These are phyloP conservation scores for Metarhizium humberi DNA, from an alignment of 2,329 filamentous ascomycete genomes.

Conservation along the genomic window DNA sequence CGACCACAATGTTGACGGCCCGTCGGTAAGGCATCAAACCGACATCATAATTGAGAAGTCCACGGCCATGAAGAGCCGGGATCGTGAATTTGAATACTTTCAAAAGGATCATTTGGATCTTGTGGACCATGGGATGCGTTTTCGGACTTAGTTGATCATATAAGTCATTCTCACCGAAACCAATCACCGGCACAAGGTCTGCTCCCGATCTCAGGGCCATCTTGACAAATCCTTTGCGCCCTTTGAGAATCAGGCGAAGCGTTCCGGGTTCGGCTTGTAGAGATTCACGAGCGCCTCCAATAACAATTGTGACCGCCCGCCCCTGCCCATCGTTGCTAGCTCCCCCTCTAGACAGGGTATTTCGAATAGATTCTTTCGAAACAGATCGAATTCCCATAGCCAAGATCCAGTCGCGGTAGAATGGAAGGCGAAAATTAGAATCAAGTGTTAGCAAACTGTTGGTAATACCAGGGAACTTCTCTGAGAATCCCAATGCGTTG, in stretches of 20 bases:
- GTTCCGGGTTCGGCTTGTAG: constrained; percentile 76
- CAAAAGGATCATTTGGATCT: constrained; percentile 75
- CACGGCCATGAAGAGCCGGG: constrained; percentile 79
- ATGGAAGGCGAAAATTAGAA: constrained; percentile 84
- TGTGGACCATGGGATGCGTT: constrained; percentile 70
- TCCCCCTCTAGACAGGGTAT: constrained; percentile 73
- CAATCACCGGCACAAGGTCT: constrained; percentile 83
- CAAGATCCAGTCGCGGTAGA: constrained; percentile 92
- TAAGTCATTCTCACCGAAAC: constrained; percentile 91
- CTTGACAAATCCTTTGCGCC: constrained; percentile 89
- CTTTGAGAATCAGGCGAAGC: constrained; percentile 68
- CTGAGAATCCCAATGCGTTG: constrained; percentile 76
- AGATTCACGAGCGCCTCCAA: constrained; percentile 86
- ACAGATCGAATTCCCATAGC: constrained; percentile 82
- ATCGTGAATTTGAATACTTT: constrained; percentile 85
- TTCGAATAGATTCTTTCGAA: constrained; percentile 84
- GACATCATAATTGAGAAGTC: constrained; percentile 96
- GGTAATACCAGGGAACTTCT: constrained; percentile 88
- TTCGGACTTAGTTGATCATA: constrained; percentile 82
- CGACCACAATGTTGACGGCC: constrained; percentile 83
- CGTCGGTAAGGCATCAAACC: constrained; percentile 89
- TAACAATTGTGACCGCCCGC: constrained; percentile 90
- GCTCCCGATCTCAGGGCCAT: constrained; percentile 87
- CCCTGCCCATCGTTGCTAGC: constrained; percentile 75
- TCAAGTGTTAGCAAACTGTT: constrained; percentile 93